Base-by-base conservation (phyloP, 73 alveolate species). In the Paramecium sonneborni region DNA sequence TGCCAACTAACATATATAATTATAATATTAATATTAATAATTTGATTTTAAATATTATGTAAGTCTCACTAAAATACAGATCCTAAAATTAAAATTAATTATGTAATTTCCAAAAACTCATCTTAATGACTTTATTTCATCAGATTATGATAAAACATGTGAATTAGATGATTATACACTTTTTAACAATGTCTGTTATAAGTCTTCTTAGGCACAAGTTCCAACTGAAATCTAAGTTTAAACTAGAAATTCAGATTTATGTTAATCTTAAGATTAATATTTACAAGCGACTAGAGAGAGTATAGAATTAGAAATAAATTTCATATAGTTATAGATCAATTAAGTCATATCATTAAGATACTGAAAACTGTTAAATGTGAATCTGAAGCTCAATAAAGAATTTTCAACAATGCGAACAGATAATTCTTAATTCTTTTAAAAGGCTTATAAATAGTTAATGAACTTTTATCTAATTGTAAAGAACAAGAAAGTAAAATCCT, bases 391-490 rank as follows among this genome's bases (percentile, higher is more conserved):
- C 14, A 62, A 30, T 10, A 62, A 26, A 62, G 84, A 26, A 62
- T 62, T 0, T 30, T 62, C 35, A 37, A 21, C 11, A 74, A 74
- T 74, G 67, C 58, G 1, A 74, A 28, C 18, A 7, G 38, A 35
- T 38, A 74, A 14, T 39, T 74, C 32, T 21, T 32, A 30, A 37
- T 39, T 21, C 44, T 74, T n/a, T 9, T 23, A n/a, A 74, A 37
- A 23, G 67, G 58, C 11, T 37, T 79, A 20, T 24, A 79, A 28
- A 79, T 79, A 10, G 90, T 79, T 6, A 48, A 43, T 20, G 90
- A 79, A 34, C 55, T 79, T 12, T 79, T 79, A 12, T 43, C 90
- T 5, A 79, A 79, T 24, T 79, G 90, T 5, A 44, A 24, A 43
- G 76, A 43, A 43, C 24, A 41, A 20, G 62, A 32, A 41, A 79